Evolutionary conservation across 1,139 yeast genomes (phyloP).

Genomic region (Scheffersomyces quercinus): DNA sequence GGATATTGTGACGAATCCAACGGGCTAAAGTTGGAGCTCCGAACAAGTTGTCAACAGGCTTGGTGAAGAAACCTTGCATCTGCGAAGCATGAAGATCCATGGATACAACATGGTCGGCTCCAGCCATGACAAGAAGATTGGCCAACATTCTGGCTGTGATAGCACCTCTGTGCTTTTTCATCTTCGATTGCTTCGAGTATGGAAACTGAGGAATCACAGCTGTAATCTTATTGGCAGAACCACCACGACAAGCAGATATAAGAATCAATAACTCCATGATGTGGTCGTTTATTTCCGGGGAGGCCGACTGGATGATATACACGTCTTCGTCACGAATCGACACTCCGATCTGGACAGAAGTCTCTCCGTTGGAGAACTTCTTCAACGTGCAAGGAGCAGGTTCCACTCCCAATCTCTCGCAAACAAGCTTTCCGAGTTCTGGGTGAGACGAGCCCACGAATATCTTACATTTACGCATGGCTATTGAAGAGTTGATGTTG

Average conservation of each 20-base stretch:
- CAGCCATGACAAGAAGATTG: slow-evolving; percentile 92
- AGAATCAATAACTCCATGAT: slow-evolving; percentile 94
- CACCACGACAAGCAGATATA: slow-evolving; percentile 95
- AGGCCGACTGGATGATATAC: slow-evolving; percentile 92
- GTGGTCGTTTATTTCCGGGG: slow-evolving; percentile 87
- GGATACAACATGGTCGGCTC: slow-evolving; percentile 97
- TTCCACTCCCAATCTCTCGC: slow-evolving; percentile 87
- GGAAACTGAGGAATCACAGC: slow-evolving; percentile 98
- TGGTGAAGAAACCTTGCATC: slow-evolving; percentile 98
- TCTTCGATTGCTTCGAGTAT: slow-evolving; percentile 93
- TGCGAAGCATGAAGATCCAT: slow-evolving; percentile 99
- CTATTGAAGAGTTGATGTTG: slow-evolving; percentile 1
- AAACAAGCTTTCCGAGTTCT: slow-evolving; percentile 84
- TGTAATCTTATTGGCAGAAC: slow-evolving; percentile 94
- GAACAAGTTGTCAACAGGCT: slow-evolving; percentile 93
- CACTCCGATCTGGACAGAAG: slow-evolving; percentile 92
- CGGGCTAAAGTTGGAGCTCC: slow-evolving; percentile 96
- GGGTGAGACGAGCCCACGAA: slow-evolving; percentile 97
- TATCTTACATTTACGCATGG: slow-evolving; percentile 94
- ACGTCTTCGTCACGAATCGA: slow-evolving; percentile 96
- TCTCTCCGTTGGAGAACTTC: slow-evolving; percentile 96
- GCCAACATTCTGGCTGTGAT: slow-evolving; percentile 99
- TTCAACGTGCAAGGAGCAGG: slow-evolving; percentile 93
- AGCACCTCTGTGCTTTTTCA: slow-evolving; percentile 98
- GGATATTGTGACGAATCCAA: slow-evolving; percentile 92